Conservation (phyloP, 345 rosid genomes). For the Eutrema japonicum region DNA sequence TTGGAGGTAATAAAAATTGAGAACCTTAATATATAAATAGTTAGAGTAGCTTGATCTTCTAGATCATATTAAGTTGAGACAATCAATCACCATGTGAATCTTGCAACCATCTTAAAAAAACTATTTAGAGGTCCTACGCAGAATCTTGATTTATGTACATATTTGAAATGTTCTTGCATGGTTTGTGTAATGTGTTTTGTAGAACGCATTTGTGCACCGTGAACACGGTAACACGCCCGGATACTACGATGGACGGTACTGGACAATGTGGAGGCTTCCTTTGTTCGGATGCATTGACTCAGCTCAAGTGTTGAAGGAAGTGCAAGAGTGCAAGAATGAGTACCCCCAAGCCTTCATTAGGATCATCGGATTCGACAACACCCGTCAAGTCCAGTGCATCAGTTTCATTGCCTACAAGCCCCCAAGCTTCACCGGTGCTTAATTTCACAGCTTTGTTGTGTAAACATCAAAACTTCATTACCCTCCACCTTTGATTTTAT, state of each 20-base stretch:
- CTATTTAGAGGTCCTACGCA: neutral
- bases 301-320: conserved; percentile 56
- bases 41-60: conserved; percentile 7
- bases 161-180: neutral
- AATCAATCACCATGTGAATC: neutral
- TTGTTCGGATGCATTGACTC: conserved; percentile 59
- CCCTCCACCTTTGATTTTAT: conserved; percentile 32
- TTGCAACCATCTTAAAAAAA: neutral
- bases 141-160: neutral
- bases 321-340: conserved; percentile 46
- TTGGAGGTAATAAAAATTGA: conserved; percentile 42
- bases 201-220: conserved; percentile 51
- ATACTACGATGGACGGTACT: conserved; percentile 56
- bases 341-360: conserved; percentile 49
- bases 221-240: conserved; percentile 45
- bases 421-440: conserved; percentile 39
- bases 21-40: neutral
- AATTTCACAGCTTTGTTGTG: conserved; percentile 27
- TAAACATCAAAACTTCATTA: conserved; percentile 37
- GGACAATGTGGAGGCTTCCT: conserved; percentile 65
- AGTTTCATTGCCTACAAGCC: conserved; percentile 53
- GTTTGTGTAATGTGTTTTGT: conserved; percentile 22
- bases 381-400: conserved; percentile 48
- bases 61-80: neutral
- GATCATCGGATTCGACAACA: conserved; percentile 63